A percentile compares a stretch with the other conserved stretches of the same genome.
These are phyloP conservation scores for Lentinula sp. DNA, from an alignment of 768 basidiomycete species.

Conservation along the genomic window DNA sequence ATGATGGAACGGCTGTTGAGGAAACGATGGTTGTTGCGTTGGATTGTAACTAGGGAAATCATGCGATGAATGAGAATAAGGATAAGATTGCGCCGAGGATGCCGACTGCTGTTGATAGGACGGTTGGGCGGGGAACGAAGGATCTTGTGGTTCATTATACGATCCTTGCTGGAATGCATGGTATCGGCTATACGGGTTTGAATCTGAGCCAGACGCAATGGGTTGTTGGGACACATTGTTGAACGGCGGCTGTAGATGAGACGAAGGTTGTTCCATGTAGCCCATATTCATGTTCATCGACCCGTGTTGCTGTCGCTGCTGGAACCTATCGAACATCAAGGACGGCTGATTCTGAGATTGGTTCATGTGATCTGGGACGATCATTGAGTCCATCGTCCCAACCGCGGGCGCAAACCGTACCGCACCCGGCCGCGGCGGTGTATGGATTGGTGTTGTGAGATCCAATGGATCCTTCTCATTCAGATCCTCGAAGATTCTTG, in stretches of 20 bases:
- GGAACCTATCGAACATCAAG: constrained; percentile 9
- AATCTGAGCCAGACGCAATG: not conserved
- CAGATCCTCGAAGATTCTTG: constrained; percentile 38
- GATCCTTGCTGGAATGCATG: not conserved
- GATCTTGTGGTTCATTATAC: not conserved
- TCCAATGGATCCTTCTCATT: constrained; percentile 51
- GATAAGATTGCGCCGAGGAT: not conserved
- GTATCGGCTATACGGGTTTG: not conserved
- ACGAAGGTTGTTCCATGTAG: not conserved
- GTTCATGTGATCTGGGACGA: constrained; percentile 7
- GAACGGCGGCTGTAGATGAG: not conserved
- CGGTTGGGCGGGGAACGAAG: not conserved
- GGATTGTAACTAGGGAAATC: constrained; percentile 26
- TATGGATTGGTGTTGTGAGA: constrained; percentile 28
- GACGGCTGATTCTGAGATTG: constrained; percentile 5
- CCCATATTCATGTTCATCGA: not conserved
- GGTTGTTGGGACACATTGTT: not conserved
- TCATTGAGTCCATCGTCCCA: constrained; percentile 9
- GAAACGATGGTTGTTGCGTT: constrained; percentile 45
- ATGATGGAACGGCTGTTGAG: constrained; percentile 42
- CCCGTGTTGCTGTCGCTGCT: not conserved
- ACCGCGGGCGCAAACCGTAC: constrained; percentile 46
- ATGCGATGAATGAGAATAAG: constrained; percentile 18
- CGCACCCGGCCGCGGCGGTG: constrained; percentile 15
- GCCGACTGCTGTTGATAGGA: not conserved